Conservation (phyloP, 352 stramenopile genomes). For the Nothophytophthora sp. region DNA sequence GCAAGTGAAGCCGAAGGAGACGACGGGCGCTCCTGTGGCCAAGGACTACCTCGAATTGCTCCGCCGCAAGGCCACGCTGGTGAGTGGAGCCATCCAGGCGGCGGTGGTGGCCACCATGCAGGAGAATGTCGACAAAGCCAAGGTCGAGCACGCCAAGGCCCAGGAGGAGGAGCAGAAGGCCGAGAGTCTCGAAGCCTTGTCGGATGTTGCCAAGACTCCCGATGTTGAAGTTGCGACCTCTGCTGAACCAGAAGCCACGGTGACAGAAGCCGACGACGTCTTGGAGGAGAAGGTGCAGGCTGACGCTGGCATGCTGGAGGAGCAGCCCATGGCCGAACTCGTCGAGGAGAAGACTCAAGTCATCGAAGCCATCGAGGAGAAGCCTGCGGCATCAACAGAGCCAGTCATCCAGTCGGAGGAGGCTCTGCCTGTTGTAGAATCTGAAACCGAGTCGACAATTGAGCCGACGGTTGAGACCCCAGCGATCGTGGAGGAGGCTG, state of each 20-base stretch:
- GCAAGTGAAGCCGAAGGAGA: slow-evolving; percentile 1
- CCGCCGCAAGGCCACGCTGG: slow-evolving; percentile 11
- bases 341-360: neutral
- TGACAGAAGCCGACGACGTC: neutral
- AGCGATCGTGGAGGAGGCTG: slow-evolving; percentile 3
- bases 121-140: slow-evolving; percentile 19
- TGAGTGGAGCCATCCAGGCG: slow-evolving; percentile 31
- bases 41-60: slow-evolving; percentile 23
- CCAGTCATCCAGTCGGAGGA: neutral
- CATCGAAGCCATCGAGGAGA: neutral
- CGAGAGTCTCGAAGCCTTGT: neutral
- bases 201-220: no score
- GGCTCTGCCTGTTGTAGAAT: neutral
- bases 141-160: slow-evolving; percentile 3
- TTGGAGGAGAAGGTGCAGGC: slow-evolving; percentile 1
- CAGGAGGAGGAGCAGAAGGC: slow-evolving; percentile 9
- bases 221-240: no score
- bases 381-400: neutral
- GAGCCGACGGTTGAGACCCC: neutral
- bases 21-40: slow-evolving; percentile 8
- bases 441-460: neutral
- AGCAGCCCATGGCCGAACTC: neutral
- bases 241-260: neutral
- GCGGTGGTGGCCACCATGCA: slow-evolving; percentile 37
- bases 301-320: neutral